Evolutionary conservation across 192 early-diverging fungal species (phyloP).

Genomic region (Umbelopsis sp.): DNA sequence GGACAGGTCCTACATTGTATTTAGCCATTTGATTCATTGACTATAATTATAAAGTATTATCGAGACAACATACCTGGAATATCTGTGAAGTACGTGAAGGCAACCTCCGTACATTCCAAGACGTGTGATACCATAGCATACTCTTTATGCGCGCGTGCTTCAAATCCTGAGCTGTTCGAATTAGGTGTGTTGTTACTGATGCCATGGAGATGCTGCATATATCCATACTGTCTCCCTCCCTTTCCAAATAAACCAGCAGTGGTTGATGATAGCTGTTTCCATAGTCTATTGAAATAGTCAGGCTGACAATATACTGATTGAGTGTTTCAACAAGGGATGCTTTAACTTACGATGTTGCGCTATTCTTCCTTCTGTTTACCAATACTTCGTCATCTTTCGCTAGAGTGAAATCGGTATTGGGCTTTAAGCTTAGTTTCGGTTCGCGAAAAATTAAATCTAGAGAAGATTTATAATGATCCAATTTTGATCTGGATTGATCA

Average conservation of each 20-base stretch:
- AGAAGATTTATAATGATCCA: conserved; percentile 62
- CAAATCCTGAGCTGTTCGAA: not conserved
- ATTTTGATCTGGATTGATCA: conserved; percentile 50
- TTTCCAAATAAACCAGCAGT: not conserved
- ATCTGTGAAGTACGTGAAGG: conserved; percentile 67
- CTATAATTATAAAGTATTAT: not conserved
- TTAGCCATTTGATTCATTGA: not conserved
- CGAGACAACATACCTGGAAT: conserved; percentile 51
- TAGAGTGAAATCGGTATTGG: conserved; percentile 66
- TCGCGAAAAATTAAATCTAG: conserved; percentile 53
- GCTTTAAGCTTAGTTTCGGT: conserved; percentile 53
- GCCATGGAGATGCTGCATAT: conserved; percentile 26
- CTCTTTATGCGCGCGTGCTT: conserved; percentile 38
- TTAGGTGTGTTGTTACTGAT: conserved; percentile 1
- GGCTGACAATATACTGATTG: not conserved
- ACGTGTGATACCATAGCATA: conserved; percentile 69
- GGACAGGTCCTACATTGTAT: conserved; percentile 21
- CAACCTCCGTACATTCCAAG: conserved; percentile 57
- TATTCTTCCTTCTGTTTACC: not conserved
- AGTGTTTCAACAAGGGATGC: too few relatives aligned
- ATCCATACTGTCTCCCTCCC: conserved; percentile 19
- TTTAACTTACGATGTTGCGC: conserved; percentile 1
- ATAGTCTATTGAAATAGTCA: not conserved
- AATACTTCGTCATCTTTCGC: conserved; percentile 12
- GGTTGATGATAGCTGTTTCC: not conserved